Conservation (phyloP, 441 rosid species). For the Populus hybrid region DNA sequence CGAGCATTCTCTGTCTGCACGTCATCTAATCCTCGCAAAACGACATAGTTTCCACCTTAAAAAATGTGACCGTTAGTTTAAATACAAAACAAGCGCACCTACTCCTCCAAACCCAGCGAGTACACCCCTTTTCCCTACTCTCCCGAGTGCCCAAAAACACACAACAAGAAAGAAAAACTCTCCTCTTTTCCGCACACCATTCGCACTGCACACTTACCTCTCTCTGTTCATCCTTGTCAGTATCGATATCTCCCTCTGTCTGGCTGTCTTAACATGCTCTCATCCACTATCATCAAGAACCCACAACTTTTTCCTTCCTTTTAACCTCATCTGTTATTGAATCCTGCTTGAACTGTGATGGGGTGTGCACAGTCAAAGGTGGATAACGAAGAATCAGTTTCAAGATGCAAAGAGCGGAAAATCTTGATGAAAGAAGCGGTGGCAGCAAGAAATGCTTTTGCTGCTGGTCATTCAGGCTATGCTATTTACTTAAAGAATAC, state of each 20-base stretch:
- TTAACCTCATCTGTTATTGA: background rate
- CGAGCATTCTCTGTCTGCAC: background rate
- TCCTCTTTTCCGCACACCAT: background rate
- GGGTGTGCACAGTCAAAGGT: constrained; percentile 90
- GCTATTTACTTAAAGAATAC: constrained; percentile 74
- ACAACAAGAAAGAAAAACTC: background rate
- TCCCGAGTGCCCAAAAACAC: constrained; percentile 15
- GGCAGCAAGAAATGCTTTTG: constrained; percentile 70
- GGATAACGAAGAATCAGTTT: constrained; percentile 88
- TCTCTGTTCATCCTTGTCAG: constrained; percentile 31
- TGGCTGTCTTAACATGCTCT: constrained; percentile 5
- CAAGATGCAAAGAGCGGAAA: constrained; percentile 77
- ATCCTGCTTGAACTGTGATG: constrained; percentile 28
- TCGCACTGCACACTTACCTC: constrained; percentile 8
- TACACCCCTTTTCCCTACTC: constrained; percentile 13
- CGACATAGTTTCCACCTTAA: constrained; percentile 41
- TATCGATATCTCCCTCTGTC: constrained; percentile 18
- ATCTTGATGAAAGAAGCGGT: constrained; percentile 71
- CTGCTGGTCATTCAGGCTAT: constrained; percentile 79
- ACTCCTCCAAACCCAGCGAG: constrained; percentile 29
- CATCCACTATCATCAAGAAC: constrained; percentile 1
- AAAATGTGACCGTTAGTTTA: constrained; percentile 74
- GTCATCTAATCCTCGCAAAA: constrained; percentile 4
- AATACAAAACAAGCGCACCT: constrained; percentile 19
- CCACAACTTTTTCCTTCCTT: background rate